Base-by-base conservation (phyloP, 2,329 filamentous ascomycete species). In the Ramularia collo-cygni region DNA sequence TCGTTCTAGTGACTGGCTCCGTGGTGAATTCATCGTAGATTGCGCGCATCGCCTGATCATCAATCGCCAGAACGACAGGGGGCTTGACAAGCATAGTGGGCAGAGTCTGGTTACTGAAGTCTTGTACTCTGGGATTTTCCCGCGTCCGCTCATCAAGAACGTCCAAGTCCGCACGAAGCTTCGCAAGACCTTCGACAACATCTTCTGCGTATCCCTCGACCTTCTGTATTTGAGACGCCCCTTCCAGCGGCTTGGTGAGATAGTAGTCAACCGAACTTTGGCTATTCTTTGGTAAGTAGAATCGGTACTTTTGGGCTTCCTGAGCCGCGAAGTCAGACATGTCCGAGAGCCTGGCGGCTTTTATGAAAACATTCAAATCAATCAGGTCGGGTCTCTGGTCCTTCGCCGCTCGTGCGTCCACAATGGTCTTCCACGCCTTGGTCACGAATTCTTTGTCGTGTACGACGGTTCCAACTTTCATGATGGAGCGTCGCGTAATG, bases 1-100 rank as follows among this genome's bases (percentile, higher is more conserved):
- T 19, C 10, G 6, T 24, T 6, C 21, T 24, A 24, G 21, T 10
- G 18, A 27, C 13, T 26, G 57, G 61, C 38, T 68, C 68, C 10
- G 62, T 64, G 2, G 66, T 68, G 32, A 66, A 51, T 34, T 66
- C 62, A 43, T 71, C 64, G 51, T 72, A 72, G 1, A 71, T 45
- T 13, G 47, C 47, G 9, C 61, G 58, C 33, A 67, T 46, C 12
- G 63, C 53, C 8, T 53, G 42, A 10, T 59, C 47, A 3, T 52
- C 43, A 8, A 58, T 28, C 4, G 28, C 8, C 8, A 54, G 30
- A 4, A 47, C 37, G 4, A 35, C 27, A 7, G 15, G 47, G 35
- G 55, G 30, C 52, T 52, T 18, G 8, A 52, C 27, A 8, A 69
- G 44, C 17, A 56, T 59, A 54, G 67, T 63, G 13, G 64, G 59